These are phyloP conservation scores for Trapa bicornis DNA, from an alignment of 345 rosid species.

Conservation along the genomic window DNA sequence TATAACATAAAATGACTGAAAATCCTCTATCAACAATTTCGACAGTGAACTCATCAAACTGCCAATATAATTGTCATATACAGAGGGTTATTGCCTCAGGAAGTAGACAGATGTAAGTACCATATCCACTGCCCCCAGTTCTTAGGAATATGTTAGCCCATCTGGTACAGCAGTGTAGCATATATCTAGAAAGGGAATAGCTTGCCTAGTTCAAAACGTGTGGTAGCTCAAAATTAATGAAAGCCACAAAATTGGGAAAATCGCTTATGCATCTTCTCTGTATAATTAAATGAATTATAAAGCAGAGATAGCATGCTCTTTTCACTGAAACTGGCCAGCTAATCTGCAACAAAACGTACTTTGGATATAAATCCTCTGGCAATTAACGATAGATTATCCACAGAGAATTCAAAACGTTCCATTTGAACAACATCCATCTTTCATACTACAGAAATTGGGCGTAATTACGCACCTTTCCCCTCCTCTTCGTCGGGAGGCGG, in stretches of 20 bases:
- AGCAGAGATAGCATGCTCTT: not conserved
- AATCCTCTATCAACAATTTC: not conserved
- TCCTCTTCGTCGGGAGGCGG: constrained; percentile 1
- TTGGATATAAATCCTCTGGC: not conserved
- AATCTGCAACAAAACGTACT: not conserved
- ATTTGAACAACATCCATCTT: not conserved
- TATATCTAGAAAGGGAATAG: not conserved
- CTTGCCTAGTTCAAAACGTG: not conserved
- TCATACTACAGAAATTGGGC: not conserved
- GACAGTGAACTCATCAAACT: not conserved
- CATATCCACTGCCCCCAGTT: not conserved
- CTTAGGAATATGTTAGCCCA: not conserved
- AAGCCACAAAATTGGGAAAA: too few relatives aligned
- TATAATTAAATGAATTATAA: not conserved
- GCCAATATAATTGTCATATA: not conserved
- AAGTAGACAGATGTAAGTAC: not conserved
- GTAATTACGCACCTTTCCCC: constrained; percentile 3
- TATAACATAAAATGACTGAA: not conserved
- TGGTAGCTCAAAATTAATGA: not conserved
- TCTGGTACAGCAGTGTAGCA: not conserved
- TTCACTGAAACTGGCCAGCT: not conserved
- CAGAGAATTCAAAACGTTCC: too few relatives aligned
- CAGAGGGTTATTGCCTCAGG: not conserved
- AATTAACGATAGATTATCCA: not conserved
- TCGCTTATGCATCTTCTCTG: not conserved